Conservation (phyloP, 1,284 basidiomycete species). For the Sanguinoderma infundibulare region DNA sequence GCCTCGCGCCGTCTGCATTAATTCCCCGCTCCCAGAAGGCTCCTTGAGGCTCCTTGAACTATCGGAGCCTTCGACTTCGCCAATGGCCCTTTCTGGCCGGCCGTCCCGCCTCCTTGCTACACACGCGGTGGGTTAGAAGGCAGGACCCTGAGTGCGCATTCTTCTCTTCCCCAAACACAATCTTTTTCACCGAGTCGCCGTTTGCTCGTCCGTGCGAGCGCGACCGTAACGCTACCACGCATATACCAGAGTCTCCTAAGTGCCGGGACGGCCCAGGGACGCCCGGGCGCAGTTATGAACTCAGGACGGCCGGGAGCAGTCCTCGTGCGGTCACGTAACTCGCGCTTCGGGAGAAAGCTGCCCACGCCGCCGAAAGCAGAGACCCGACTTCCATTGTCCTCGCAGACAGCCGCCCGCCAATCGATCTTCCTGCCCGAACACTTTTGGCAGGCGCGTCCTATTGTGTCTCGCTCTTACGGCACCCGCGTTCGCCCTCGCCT, state of each 20-base stretch:
- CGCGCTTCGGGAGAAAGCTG: background rate
- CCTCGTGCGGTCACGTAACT: background rate
- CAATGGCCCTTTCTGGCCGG: background rate
- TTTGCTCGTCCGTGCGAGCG: background rate
- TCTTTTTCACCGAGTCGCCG: background rate
- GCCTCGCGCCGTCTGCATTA: background rate
- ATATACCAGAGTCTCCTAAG: background rate
- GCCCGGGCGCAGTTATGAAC: background rate
- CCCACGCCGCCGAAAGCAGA: conserved; percentile 1
- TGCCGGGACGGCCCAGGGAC: background rate
- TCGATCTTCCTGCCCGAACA: conserved; percentile 2
- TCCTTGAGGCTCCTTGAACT: conserved; percentile 16
- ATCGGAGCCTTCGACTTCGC: conserved; percentile 5
- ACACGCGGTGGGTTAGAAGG: background rate
- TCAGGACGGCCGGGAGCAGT: background rate
- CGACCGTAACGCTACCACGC: background rate
- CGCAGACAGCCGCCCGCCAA: background rate
- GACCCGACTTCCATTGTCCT: background rate
- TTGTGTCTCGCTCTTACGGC: background rate
- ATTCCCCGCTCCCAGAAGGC: conserved; percentile 1
- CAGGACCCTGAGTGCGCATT: background rate
- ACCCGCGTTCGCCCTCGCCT: background rate
- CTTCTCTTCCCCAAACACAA: background rate
- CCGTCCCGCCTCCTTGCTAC: background rate
- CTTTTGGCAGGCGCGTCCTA: background rate